phyloP scores from a whole-genome alignment of 2,329 filamentous ascomycete genomes.

The Calonectria hongkongensis region DNA sequence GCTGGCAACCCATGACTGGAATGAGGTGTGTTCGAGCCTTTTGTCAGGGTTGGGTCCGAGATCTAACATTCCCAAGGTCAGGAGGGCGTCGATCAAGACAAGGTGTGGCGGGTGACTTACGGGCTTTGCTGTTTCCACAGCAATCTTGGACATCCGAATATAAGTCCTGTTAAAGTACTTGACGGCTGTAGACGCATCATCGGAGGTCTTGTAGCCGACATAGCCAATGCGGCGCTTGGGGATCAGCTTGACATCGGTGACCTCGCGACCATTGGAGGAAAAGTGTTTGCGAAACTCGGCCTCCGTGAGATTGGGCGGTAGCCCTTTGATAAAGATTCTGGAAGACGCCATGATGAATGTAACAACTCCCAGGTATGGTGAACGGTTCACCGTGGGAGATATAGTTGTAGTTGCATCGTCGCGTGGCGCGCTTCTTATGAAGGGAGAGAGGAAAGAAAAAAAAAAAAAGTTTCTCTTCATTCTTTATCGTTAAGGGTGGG shows the following conservation, averaged over 20 bases:
- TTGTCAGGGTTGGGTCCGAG: slow-evolving; percentile 65
- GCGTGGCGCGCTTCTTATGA: slow-evolving; percentile 49
- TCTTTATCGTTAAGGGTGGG: slow-evolving; percentile 54
- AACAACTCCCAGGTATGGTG: slow-evolving; percentile 51
- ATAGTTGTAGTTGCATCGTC: slow-evolving; percentile 51
- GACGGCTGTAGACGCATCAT: slow-evolving; percentile 88
- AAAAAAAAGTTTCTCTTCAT: slow-evolving; percentile 56
- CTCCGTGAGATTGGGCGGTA: slow-evolving; percentile 90
- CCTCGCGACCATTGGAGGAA: slow-evolving; percentile 79
- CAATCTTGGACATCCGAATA: slow-evolving; percentile 96
- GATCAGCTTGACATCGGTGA: slow-evolving; percentile 96
- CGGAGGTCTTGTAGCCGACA: slow-evolving; percentile 90
- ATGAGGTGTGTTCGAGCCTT: slow-evolving; percentile 53
- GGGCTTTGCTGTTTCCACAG: slow-evolving; percentile 90
- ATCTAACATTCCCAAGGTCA: slow-evolving; percentile 65
- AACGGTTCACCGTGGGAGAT: slow-evolving; percentile 50
- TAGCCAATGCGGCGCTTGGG: slow-evolving; percentile 94
- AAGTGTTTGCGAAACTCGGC: slow-evolving; percentile 94
- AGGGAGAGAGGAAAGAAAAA: slow-evolving; percentile 45
- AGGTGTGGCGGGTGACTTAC: slow-evolving; percentile 66
- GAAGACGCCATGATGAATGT: slow-evolving; percentile 73
- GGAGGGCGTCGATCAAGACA: slow-evolving; percentile 50
- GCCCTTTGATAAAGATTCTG: slow-evolving; percentile 85
- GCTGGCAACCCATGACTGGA: slow-evolving; percentile 48
- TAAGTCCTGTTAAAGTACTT: slow-evolving; percentile 97